Percentiles rank a stretch among this genome's conserved stretches.
phyloP scores from a whole-genome alignment of 768 basidiomycete species.

The Auricularia cornea region DNA sequence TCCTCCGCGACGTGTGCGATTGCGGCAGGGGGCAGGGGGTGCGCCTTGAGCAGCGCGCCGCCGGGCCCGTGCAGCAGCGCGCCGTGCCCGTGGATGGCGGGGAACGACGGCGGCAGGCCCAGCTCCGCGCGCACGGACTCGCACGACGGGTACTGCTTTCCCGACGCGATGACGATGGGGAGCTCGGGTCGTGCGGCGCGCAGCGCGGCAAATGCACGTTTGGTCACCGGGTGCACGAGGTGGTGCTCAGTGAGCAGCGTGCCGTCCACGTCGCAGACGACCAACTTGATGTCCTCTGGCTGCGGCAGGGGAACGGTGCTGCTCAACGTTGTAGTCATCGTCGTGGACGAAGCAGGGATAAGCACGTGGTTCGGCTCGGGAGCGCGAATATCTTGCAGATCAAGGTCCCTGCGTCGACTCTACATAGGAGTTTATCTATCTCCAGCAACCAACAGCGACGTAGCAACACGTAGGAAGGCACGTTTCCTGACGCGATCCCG shows the following conservation, averaged over 20 bases:
- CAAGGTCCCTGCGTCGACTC: no score
- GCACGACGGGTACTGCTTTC: slow-evolving; percentile 8
- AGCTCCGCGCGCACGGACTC: slow-evolving; percentile 3
- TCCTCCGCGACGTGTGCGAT: slow-evolving; percentile 2
- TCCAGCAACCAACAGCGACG: no score
- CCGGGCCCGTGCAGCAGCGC: slow-evolving; percentile 3
- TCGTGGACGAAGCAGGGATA: no score
- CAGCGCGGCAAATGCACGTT: slow-evolving; percentile 1
- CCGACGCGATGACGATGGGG: slow-evolving; percentile 8
- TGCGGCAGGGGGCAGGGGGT: not conserved
- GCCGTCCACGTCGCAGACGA: slow-evolving; percentile 8
- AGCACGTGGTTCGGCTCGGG: no score
- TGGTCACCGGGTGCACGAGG: slow-evolving; percentile 5
- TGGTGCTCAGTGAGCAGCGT: slow-evolving; percentile 6
- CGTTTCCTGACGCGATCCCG: no score
- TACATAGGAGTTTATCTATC: no score
- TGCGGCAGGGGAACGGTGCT: not conserved
- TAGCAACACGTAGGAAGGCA: no score
- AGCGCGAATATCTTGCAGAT: no score
- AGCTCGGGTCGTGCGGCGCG: slow-evolving; percentile 4
- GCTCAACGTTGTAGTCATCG: not conserved
- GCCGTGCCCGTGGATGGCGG: slow-evolving; percentile 7
- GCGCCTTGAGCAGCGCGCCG: not conserved
- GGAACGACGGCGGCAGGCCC: slow-evolving; percentile 5
- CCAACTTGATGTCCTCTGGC: slow-evolving; percentile 6